Base-by-base conservation (phyloP, 192 early-diverging fungal genomes). In the Umbelopsis sp. region DNA sequence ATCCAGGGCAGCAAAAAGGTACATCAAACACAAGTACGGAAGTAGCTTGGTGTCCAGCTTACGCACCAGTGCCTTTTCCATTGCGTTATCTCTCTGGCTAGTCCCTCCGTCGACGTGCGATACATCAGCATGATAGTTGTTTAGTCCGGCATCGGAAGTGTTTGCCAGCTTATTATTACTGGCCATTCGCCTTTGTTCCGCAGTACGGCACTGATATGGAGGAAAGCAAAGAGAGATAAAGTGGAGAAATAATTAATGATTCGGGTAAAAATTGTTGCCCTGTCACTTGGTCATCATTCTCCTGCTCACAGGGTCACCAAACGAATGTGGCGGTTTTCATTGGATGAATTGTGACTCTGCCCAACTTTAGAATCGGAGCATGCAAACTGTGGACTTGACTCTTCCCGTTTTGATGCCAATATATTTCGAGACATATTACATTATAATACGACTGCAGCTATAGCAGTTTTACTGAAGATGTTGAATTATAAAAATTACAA, bases 21-120 rank as follows among this genome's bases (percentile, higher is more conserved):
- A 76, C 74, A 76, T 76, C 3, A 76, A 71, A 46, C 74, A 71
- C 35, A 76, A 46, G 49, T 71, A 76, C 4, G 74, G 74, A 18
- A 76, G 51, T 2, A 76, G 50, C 21, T 47, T 46, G 2, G 70
- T 75, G 47, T 71, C 72, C 6, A 75, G 46, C 21, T 74, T 79
- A 11, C 72, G 53, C 46, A 73, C 68, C 16, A 78, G 49, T 4
- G 50, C 46, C 20, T 66, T 69, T 37, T 78, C 77, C 55, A 61
- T 18, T 41, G 37, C 37, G 37, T 41, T 41, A 41, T 41, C 5
- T 41, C 37, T 41, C 37, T 41, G 30, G 55, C 55, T 61, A 30
- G 33, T 25, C 11, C 12, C 0, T 2, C 35, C 30, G 16, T 25
- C 30, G 55, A 18, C 30, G 30, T 33, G 13, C 13, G 25, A 61